These are phyloP conservation scores for Salicornia ramosissima DNA, from an alignment of 148 eudicot genomes.

Conservation along the genomic window DNA sequence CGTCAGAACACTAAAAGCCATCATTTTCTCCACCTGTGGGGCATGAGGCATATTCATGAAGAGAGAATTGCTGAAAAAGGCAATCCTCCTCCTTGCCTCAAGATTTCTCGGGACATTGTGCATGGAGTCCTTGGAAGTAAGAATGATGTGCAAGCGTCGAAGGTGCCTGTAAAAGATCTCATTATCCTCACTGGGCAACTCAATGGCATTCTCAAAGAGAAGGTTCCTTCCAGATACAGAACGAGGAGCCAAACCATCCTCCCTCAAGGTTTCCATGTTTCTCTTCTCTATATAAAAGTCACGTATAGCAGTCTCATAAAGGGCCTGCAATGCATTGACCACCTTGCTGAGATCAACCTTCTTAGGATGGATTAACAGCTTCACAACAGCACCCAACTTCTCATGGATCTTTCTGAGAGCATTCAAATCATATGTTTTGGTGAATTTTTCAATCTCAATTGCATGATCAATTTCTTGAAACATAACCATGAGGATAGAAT, in stretches of 20 bases:
- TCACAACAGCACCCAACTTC: conserved; percentile 55
- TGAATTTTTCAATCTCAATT: conserved; percentile 62
- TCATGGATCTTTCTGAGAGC: conserved; percentile 65
- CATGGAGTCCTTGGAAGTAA: conserved; percentile 83
- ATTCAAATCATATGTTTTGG: conserved; percentile 62
- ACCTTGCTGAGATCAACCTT: conserved; percentile 50
- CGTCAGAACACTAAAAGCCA: conserved; percentile 85
- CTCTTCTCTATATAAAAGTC: conserved; percentile 63
- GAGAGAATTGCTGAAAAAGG: conserved; percentile 90
- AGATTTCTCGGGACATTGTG: conserved; percentile 75
- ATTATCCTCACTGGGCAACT: conserved; percentile 54
- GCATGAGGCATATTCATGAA: conserved; percentile 99
- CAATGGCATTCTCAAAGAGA: conserved; percentile 73
- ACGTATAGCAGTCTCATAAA: conserved; percentile 64
- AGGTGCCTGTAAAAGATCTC: conserved; percentile 69
- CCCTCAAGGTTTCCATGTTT: conserved; percentile 49
- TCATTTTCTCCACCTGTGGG: conserved; percentile 93
- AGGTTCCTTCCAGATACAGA: conserved; percentile 40
- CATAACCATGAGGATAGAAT: conserved; percentile 53
- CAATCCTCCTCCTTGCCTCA: conserved; percentile 87
- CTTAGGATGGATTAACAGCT: conserved; percentile 40
- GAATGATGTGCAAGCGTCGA: conserved; percentile 72
- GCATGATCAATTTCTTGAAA: conserved; percentile 83
- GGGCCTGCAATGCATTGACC: conserved; percentile 78
- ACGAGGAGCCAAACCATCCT: conserved; percentile 75